These are phyloP conservation scores for Boletus patriciae DNA, from an alignment of 768 basidiomycete genomes.

Conservation along the genomic window DNA sequence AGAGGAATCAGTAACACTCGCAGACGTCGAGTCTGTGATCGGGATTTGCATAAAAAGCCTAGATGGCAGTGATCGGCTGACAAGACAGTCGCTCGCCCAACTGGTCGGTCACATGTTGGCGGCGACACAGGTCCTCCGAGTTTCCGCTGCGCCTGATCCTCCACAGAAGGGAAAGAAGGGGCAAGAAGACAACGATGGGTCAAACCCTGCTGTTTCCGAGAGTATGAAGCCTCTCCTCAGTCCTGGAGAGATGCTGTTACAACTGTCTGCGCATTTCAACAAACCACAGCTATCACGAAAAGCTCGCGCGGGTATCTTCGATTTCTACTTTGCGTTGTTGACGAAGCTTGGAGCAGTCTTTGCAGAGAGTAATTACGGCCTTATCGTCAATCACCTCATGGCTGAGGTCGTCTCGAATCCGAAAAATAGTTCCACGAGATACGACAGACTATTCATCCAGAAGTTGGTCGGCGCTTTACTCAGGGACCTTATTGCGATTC, in stretches of 20 bases:
- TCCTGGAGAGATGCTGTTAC: conserved; percentile 77
- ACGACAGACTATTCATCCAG: conserved; percentile 73
- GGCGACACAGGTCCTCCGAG: conserved; percentile 72
- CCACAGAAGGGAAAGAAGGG: conserved; percentile 64
- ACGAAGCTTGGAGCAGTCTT: conserved; percentile 71
- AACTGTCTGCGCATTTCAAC: conserved; percentile 80
- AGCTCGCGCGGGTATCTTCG: conserved; percentile 81
- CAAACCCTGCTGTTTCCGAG: conserved; percentile 48
- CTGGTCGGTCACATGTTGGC: conserved; percentile 84
- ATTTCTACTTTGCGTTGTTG: conserved; percentile 81
- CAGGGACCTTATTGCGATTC: conserved; percentile 81
- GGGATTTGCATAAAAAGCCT: conserved; percentile 66
- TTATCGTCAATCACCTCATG: conserved; percentile 77
- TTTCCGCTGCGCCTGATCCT: conserved; percentile 44
- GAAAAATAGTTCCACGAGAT: conserved; percentile 55
- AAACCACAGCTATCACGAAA: conserved; percentile 65
- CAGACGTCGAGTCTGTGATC: conserved; percentile 79
- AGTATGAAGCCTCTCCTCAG: conserved; percentile 67
- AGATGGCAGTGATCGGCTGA: conserved; percentile 80
- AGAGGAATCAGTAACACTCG: conserved; percentile 52
- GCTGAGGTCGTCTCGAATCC: conserved; percentile 68
- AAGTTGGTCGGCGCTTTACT: conserved; percentile 75
- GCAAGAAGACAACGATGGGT: conserved; percentile 58
- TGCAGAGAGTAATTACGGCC: conserved; percentile 79
- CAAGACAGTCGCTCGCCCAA: conserved; percentile 75